These are phyloP conservation scores for Tieghemostelium lacteum DNA, from an alignment of 78 protist species.

Conservation along the genomic window DNA sequence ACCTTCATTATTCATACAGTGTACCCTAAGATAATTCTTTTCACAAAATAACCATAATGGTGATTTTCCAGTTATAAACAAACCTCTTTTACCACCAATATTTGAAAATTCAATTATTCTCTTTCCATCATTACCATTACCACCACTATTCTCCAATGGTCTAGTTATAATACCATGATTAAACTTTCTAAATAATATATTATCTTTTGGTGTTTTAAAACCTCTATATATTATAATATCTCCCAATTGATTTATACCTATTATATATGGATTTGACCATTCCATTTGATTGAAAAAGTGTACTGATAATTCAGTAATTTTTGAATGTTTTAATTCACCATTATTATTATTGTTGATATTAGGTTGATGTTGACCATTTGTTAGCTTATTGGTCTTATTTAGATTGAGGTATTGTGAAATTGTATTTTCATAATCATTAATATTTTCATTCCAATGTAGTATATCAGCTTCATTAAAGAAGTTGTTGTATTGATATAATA, in stretches of 20 bases:
- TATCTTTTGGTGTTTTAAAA: conserved; percentile 5
- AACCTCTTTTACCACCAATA: conserved; percentile 17
- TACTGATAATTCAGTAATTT: conserved; percentile 28
- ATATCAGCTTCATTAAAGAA: no score
- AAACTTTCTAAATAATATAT: conserved; percentile 20
- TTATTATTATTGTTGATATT: background rate
- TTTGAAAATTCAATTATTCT: conserved; percentile 20
- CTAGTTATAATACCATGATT: conserved; percentile 18
- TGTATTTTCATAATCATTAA: no score
- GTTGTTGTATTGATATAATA: no score
- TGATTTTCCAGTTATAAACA: conserved; percentile 48
- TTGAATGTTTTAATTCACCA: background rate
- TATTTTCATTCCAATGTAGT: no score
- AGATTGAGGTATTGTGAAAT: no score
- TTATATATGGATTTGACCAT: background rate
- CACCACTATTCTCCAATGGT: background rate
- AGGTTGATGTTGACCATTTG: no score
- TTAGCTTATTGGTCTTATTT: no score
- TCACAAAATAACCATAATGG: conserved; percentile 65
- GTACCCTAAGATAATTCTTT: conserved; percentile 34
- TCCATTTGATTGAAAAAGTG: conserved; percentile 3
- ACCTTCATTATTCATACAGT: conserved; percentile 22
- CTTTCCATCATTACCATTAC: background rate
- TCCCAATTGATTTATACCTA: conserved; percentile 32
- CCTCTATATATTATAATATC: conserved; percentile 36